phyloP scores from a whole-genome alignment of 345 rosid genomes.

The Trapa bicornis region DNA sequence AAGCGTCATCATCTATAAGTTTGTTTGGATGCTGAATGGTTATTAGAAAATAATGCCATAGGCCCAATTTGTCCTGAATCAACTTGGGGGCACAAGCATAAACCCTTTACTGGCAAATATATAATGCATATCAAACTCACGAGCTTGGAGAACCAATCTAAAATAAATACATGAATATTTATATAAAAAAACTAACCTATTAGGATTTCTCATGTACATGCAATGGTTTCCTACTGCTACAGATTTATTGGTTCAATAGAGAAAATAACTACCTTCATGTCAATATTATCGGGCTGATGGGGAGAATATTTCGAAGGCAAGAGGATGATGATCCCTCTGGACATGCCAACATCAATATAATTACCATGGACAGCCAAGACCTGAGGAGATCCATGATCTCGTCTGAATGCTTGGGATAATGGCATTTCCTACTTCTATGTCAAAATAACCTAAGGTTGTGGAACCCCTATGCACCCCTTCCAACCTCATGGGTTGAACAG shows the following conservation, averaged over 20 bases:
- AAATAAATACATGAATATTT: neutral
- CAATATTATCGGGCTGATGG: constrained; percentile 55
- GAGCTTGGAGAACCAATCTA: neutral
- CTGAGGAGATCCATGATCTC: constrained; percentile 90
- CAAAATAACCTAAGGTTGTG: constrained; percentile 79
- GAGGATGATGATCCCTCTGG: constrained; percentile 62
- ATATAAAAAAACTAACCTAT: neutral
- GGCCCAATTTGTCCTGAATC: neutral
- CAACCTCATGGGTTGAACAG: constrained; percentile 99
- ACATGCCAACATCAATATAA: constrained; percentile 70
- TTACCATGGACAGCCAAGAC: constrained; percentile 76
- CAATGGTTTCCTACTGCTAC: neutral
- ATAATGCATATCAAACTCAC: neutral
- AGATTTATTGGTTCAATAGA: neutral
- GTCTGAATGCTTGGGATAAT: constrained; percentile 55
- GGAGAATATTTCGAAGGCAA: constrained; percentile 65
- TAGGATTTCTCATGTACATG: neutral
- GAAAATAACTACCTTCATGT: constrained; percentile 51
- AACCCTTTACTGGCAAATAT: neutral
- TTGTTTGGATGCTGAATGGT: constrained; percentile 6
- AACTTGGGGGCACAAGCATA: neutral
- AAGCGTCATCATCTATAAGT: constrained; percentile 62
- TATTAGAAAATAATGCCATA: neutral
- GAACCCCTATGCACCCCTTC: constrained; percentile 91
- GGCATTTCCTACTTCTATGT: constrained; percentile 41